Conservation (phyloP, 2,329 filamentous ascomycete genomes). For the Fusarium tjaetaba region DNA sequence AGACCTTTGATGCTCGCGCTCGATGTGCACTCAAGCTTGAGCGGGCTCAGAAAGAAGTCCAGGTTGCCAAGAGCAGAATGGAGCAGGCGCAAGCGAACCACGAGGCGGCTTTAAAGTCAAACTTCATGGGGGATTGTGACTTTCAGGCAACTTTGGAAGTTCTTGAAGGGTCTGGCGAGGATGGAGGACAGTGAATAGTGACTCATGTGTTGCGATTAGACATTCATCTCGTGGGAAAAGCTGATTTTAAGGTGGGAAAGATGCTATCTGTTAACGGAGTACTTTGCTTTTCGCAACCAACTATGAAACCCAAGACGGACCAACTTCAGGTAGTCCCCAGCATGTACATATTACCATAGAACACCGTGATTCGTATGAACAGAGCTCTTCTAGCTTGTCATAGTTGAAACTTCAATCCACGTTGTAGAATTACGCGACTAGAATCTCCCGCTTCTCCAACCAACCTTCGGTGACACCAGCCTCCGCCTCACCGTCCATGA, state of each 20-base stretch:
- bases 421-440: background rate
- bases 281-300: too few species aligned
- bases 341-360: rapidly evolving
- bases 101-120: background rate
- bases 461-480: background rate
- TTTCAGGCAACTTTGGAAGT: too few species aligned
- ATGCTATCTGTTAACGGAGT: too few species aligned
- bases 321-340: rapidly evolving
- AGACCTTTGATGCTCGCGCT: background rate
- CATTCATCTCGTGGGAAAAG: too few species aligned
- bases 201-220: too few species aligned
- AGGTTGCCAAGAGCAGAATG: background rate
- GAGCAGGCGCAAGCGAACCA: background rate
- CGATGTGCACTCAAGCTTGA: background rate
- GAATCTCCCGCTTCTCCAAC: slow-evolving; percentile 6
- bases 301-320: rapidly evolving
- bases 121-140: too few species aligned
- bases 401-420: rapidly evolving
- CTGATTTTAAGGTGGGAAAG: background rate
- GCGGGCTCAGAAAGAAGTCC: background rate
- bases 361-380: background rate
- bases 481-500: slow-evolving; percentile 24
- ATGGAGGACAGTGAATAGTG: too few species aligned
- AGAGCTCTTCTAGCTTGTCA: too few species aligned
- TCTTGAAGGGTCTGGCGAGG: too few species aligned